Evolutionary conservation across 2,329 filamentous ascomycete species (phyloP).

Genomic region (Xylaria sp.): DNA sequence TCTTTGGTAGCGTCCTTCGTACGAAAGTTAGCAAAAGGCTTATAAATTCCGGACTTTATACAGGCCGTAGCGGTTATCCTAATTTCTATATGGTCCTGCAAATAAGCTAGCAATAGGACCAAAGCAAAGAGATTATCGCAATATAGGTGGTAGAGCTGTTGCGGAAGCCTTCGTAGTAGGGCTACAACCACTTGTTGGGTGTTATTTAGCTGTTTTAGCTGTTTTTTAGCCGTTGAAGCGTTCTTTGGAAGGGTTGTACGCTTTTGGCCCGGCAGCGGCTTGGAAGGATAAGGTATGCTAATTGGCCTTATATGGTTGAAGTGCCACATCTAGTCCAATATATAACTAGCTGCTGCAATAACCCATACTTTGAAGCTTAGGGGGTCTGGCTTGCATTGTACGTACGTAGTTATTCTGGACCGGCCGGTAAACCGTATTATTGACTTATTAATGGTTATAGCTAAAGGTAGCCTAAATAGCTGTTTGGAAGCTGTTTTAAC

Average conservation of each 20-base stretch:
- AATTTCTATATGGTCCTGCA: constrained; percentile 4
- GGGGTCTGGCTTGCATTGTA: neutral
- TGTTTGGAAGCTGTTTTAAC: neutral
- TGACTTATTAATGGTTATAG: neutral
- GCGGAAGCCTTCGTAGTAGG: neutral
- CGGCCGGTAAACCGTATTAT: neutral
- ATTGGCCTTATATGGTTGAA: neutral
- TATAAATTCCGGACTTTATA: neutral
- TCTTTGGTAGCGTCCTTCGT: neutral
- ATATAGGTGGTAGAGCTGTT: neutral
- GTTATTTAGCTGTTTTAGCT: constrained; percentile 3
- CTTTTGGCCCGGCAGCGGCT: neutral
- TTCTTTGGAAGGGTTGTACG: neutral
- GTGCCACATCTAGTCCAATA: neutral
- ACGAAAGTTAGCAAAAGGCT: neutral
- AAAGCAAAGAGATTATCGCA: constrained; percentile 13
- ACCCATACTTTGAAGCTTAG: constrained; percentile 5
- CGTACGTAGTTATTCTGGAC: neutral
- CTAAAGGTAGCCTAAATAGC: neutral
- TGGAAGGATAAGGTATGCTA: neutral
- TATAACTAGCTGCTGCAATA: neutral
- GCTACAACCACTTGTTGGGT: neutral
- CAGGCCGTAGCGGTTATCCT: neutral
- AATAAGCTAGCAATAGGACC: neutral
- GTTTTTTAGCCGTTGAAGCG: neutral